These are phyloP conservation scores for Aspergillaceae sp. DNA, from an alignment of 2,329 filamentous ascomycete genomes.

Conservation along the genomic window DNA sequence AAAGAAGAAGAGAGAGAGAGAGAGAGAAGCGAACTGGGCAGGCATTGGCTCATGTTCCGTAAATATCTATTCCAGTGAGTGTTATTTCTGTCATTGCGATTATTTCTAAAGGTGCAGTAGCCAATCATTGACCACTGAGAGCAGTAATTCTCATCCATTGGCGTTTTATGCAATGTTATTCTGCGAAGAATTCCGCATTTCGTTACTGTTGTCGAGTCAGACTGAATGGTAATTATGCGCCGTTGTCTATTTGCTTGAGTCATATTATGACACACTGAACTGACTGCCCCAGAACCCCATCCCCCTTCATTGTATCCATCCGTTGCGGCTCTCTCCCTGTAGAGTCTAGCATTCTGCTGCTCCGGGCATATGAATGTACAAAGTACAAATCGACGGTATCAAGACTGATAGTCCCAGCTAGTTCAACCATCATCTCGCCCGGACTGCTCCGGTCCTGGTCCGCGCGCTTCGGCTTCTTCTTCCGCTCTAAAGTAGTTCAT, in stretches of 20 bases:
- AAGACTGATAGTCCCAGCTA: too few relatives aligned
- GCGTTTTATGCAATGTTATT: constrained; percentile 37
- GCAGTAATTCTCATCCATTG: constrained; percentile 38
- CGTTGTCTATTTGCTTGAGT: too few relatives aligned
- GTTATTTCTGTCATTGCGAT: neutral
- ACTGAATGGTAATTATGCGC: neutral
- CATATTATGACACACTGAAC: neutral
- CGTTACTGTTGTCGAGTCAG: constrained; percentile 1
- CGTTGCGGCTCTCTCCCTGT: constrained; percentile 50
- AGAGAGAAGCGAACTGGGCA: neutral
- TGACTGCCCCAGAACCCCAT: constrained; percentile 45
- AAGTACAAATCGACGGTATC: constrained; percentile 7
- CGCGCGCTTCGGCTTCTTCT: constrained; percentile 17
- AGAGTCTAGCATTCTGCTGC: constrained; percentile 47
- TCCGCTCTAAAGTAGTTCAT: constrained; percentile 7
- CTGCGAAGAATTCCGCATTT: constrained; percentile 19
- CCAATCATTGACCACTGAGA: constrained; percentile 16
- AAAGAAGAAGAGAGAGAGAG: too few relatives aligned
- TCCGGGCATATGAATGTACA: constrained; percentile 47
- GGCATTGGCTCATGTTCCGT: constrained; percentile 54
- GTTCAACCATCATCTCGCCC: constrained; percentile 5
- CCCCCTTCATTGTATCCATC: constrained; percentile 48
- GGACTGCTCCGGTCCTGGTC: constrained; percentile 12
- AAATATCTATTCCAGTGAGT: constrained; percentile 54
- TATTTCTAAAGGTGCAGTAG: too few relatives aligned